phyloP scores from a whole-genome alignment of 2,329 filamentous ascomycete species.

The Botrytis galanthina region DNA sequence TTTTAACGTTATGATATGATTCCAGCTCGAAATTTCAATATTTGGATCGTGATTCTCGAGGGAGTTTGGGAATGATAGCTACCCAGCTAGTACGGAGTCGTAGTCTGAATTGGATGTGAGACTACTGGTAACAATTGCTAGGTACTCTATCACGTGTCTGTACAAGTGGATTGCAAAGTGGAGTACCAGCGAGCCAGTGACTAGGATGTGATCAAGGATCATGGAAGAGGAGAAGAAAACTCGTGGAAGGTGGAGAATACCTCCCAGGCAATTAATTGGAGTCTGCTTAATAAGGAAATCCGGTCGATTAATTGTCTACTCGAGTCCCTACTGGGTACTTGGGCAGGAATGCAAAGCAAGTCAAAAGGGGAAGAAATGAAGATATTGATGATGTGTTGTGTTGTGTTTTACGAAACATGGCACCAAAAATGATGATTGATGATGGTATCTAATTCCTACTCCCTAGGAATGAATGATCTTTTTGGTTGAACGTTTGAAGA shows the following conservation, averaged over 20 bases:
- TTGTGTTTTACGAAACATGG: background rate
- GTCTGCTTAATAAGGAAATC: background rate
- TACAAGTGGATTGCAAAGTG: background rate
- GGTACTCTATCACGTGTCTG: background rate
- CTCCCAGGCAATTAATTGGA: background rate
- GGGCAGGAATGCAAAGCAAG: background rate
- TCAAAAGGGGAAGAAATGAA: background rate
- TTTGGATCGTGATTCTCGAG: background rate
- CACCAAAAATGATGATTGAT: background rate
- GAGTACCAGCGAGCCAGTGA: background rate
- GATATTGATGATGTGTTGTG: background rate
- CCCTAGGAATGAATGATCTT: background rate
- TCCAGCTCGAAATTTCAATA: background rate
- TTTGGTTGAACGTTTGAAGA: background rate
- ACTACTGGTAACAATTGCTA: background rate
- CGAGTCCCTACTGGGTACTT: background rate
- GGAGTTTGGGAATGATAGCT: background rate
- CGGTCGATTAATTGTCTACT: background rate
- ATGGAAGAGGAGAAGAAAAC: background rate
- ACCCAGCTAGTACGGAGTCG: background rate
- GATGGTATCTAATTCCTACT: too few species aligned
- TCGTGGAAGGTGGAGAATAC: constrained; percentile 1
- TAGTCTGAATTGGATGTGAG: background rate
- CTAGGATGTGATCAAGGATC: background rate
- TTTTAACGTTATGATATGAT: background rate